These are phyloP conservation scores for Fusarium praegraminearum DNA, from an alignment of 2,329 filamentous ascomycete species.

Conservation along the genomic window DNA sequence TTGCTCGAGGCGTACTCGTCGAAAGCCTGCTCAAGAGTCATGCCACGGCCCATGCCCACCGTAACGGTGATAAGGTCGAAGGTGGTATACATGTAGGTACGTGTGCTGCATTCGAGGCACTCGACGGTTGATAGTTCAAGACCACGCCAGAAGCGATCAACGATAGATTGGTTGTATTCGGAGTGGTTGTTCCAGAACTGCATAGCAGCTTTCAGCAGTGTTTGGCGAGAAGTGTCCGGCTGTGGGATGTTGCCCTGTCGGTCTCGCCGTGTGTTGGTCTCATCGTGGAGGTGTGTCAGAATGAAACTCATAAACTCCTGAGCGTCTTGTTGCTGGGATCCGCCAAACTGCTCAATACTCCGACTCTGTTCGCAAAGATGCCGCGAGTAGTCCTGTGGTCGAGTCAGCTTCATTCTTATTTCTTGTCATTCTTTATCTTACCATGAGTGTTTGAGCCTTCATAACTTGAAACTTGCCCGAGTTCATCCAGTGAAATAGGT, in stretches of 20 bases:
- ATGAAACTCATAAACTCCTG: conserved; percentile 91
- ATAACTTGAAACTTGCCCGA: conserved; percentile 63
- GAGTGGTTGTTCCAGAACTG: conserved; percentile 81
- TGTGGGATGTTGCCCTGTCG: conserved; percentile 49
- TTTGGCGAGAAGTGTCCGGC: conserved; percentile 51
- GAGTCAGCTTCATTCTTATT: conserved; percentile 40
- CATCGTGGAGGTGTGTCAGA: conserved; percentile 83
- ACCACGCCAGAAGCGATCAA: conserved; percentile 83
- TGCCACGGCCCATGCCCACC: conserved; percentile 50
- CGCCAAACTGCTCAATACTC: conserved; percentile 68
- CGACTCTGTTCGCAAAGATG: conserved; percentile 52
- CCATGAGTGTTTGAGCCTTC: conserved; percentile 68
- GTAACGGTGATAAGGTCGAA: conserved; percentile 68
- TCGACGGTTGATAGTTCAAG: conserved; percentile 79
- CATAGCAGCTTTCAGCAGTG: conserved; percentile 67
- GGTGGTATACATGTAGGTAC: conserved; percentile 57
- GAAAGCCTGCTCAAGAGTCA: conserved; percentile 71
- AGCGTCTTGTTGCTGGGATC: conserved; percentile 85
- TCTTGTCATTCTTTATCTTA: conserved; percentile 52
- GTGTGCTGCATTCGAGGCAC: conserved; percentile 70
- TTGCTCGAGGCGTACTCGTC: conserved; percentile 77
- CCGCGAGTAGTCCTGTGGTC: conserved; percentile 65
- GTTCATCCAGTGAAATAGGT: conserved; percentile 69
- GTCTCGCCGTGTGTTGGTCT: conserved; percentile 76
- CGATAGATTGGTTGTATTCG: conserved; percentile 77